Evolutionary conservation across 2,329 filamentous ascomycete genomes (phyloP), one percentile per base, ranked within the genome.

Genomic region (Nemania sp.): DNA sequence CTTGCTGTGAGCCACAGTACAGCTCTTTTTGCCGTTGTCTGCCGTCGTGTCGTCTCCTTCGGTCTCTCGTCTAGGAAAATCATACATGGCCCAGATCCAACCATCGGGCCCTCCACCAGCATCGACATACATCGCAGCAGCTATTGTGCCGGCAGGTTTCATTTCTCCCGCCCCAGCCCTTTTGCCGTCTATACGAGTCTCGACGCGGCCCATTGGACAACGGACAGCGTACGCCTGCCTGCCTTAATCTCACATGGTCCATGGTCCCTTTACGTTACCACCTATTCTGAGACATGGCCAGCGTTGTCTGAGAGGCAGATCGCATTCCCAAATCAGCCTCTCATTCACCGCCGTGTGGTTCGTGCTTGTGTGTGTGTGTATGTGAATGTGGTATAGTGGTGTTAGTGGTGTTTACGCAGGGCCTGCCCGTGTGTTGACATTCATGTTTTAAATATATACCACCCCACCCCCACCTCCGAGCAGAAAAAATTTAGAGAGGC

Each of bases 141-240:
- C 41, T 60, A 65, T 66, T 63, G 59, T 60, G 57, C 64, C 66
- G 66, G 66, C 66, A 68, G 63, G 66, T 67, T 66, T 64, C 64
- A 67, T 67, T 68, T 64, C 60, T 65, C 51, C 65, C 65, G 63
- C 61, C 62, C 62, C 61, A 67, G 64, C 61, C 50, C 61, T 65
- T 64, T 66, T 64, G 52, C 65, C 62, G 63, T 61, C 59, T 62
- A 64, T 65, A 68, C 66, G 66, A 66, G 61, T 62, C 50, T 61
- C 61, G 61, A 61, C 60, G 56, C 65, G 62, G 58, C 64, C 62
- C 49, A 60, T 52, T 42, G 43, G 57, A 51, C 52, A 54, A 53
- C 44, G 49, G 54, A 43, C 56, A 49, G 43, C 50, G 52, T 50
- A 51, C 22, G n/a, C n/a, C n/a, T n/a, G n/a, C n/a, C n/a, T n/a